Conservation (phyloP, 208 protist species). For the Crithidia sp. region DNA sequence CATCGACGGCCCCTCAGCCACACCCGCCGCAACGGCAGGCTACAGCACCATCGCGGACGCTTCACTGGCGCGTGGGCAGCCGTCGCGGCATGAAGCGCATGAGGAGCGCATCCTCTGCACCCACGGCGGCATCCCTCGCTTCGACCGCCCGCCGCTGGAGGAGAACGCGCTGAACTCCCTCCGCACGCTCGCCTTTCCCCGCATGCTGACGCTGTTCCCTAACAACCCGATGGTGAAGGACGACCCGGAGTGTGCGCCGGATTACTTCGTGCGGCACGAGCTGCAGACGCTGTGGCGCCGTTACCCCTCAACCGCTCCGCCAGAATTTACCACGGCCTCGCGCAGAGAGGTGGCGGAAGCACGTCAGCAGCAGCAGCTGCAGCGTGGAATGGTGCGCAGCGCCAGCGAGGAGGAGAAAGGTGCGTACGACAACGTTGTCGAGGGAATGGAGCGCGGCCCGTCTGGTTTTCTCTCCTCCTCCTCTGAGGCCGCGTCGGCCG, state of each 20-base stretch:
- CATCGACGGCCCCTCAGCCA: background rate
- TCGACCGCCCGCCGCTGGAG: constrained; percentile 49
- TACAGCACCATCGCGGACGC: constrained; percentile 35
- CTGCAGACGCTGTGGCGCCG: constrained; percentile 38
- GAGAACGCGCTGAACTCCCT: constrained; percentile 57
- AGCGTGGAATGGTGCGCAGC: background rate
- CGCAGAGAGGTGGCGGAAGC: constrained; percentile 26
- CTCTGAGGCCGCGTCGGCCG: background rate
- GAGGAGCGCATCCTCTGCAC: constrained; percentile 75
- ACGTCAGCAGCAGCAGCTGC: background rate
- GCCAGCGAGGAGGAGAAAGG: background rate
- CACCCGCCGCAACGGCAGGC: background rate
- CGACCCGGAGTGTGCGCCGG: constrained; percentile 52
- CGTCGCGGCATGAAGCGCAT: constrained; percentile 42
- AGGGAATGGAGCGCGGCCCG: background rate
- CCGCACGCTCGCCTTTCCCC: constrained; percentile 52
- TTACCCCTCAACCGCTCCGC: constrained; percentile 29
- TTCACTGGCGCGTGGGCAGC: constrained; percentile 25
- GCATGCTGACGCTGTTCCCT: constrained; percentile 71
- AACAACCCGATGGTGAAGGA: constrained; percentile 54
- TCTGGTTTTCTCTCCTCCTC: constrained; percentile 2
- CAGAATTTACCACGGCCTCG: constrained; percentile 26
- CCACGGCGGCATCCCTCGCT: constrained; percentile 82
- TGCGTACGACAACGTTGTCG: background rate
- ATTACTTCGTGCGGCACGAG: constrained; percentile 41